These are phyloP conservation scores for Phlebiopsis gigantea DNA, from an alignment of 768 basidiomycete genomes.

Conservation along the genomic window DNA sequence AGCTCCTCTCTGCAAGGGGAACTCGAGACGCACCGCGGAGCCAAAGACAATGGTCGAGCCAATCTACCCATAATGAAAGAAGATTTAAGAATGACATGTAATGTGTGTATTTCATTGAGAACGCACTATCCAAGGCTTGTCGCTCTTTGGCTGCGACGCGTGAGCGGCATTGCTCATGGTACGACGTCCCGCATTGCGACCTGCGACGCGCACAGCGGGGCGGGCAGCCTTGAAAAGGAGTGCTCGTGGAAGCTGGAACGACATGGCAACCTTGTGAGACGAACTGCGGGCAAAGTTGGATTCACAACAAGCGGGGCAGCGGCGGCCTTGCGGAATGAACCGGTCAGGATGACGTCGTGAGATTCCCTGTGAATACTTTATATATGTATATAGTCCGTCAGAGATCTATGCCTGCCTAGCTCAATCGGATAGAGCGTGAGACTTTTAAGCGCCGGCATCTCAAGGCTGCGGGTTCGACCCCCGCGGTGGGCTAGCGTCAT, in stretches of 20 bases:
- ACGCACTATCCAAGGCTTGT: constrained; percentile 22
- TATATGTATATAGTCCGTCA: not conserved
- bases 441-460: constrained; percentile 42
- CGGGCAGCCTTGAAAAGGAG: constrained; percentile 14
- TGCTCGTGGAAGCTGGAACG: constrained; percentile 19
- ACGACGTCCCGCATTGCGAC: constrained; percentile 13
- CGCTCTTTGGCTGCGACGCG: constrained; percentile 16
- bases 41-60: constrained; percentile 23
- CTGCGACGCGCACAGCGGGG: constrained; percentile 14
- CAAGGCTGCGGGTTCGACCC: constrained; percentile 85
- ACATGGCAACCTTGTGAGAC: constrained; percentile 9
- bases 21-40: constrained; percentile 15
- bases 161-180: constrained; percentile 17
- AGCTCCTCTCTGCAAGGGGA: too few species aligned
- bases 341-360: constrained; percentile 6
- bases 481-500: constrained; percentile 64
- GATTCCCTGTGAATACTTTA: not conserved
- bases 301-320: not conserved
- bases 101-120: not conserved
- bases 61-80: constrained; percentile 12
- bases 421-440: constrained; percentile 68
- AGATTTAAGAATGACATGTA: too few species aligned
- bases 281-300: not conserved
- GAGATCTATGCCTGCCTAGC: constrained; percentile 47
- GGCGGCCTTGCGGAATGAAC: constrained; percentile 6